phyloP scores from a whole-genome alignment of 768 basidiomycete genomes.

The Leccinum pellstonianum region DNA sequence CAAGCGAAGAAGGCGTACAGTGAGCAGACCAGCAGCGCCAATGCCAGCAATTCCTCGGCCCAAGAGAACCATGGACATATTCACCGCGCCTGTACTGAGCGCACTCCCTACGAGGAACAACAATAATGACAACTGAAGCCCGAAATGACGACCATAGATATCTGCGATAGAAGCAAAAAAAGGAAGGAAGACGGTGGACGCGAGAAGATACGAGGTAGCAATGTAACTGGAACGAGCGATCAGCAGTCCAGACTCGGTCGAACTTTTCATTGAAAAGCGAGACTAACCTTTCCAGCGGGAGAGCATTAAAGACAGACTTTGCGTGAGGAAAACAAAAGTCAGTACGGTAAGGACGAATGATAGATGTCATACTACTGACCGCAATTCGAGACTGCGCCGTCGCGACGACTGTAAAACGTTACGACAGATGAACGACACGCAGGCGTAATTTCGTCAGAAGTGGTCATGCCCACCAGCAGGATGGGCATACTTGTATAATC shows the following conservation, averaged over 20 bases:
- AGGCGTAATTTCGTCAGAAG: not conserved
- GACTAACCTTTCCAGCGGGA: conserved; percentile 27
- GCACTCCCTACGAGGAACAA: conserved; percentile 48
- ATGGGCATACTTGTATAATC: conserved; percentile 28
- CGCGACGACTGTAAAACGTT: conserved; percentile 40
- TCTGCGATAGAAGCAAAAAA: conserved; percentile 50
- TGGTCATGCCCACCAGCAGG: not conserved
- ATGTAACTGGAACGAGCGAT: conserved; percentile 36
- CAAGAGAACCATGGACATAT: conserved; percentile 44
- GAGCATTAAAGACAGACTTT: conserved; percentile 32
- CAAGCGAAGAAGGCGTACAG: conserved; percentile 19
- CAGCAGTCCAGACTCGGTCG: not conserved
- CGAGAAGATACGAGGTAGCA: conserved; percentile 49
- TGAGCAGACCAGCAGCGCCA: conserved; percentile 45
- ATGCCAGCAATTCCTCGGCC: conserved; percentile 51
- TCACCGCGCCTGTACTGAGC: conserved; percentile 45
- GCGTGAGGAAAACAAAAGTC: not conserved
- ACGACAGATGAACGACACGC: not conserved
- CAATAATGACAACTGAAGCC: conserved; percentile 43
- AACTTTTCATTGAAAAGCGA: not conserved
- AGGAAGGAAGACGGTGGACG: conserved; percentile 53
- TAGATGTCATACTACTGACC: conserved; percentile 26
- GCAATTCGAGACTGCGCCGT: conserved; percentile 53
- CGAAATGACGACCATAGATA: conserved; percentile 48
- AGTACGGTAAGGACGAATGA: not conserved